Percentiles rank a stretch among this genome's conserved stretches.
These are phyloP conservation scores for Microbotryum scabiosae DNA, from an alignment of 1,284 basidiomycete genomes.

Conservation along the genomic window DNA sequence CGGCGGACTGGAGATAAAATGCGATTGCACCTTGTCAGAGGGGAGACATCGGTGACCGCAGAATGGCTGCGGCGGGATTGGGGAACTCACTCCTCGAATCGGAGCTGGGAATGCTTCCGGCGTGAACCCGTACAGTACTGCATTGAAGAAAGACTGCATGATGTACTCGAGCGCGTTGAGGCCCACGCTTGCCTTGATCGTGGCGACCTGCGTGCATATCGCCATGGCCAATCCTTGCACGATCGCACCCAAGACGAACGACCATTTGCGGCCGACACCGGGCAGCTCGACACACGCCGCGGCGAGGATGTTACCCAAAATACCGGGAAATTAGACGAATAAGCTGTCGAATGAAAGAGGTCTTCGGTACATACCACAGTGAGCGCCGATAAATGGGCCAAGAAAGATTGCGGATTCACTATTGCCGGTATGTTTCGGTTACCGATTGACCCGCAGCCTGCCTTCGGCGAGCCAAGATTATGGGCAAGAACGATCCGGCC, in stretches of 20 bases:
- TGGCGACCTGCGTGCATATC: constrained; percentile 1
- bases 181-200: not conserved
- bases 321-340: constrained; percentile 58
- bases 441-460: constrained; percentile 27
- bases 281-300: constrained; percentile 56
- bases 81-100: not conserved
- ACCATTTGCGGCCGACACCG: constrained; percentile 54
- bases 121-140: not conserved
- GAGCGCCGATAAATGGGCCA: no score
- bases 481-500: constrained; percentile 37
- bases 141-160: constrained; percentile 3
- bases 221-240: constrained; percentile 4
- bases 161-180: constrained; percentile 6
- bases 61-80: no score
- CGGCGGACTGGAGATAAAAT: not conserved
- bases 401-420: constrained; percentile 42
- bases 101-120: constrained; percentile 3
- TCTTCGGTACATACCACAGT: no score
- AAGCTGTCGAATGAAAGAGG: constrained; percentile 49
- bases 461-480: constrained; percentile 35
- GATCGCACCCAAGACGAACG: constrained; percentile 40
- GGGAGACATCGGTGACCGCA: no score
- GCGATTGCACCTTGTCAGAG: not conserved
- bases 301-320: constrained; percentile 57
- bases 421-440: constrained; percentile 35